Evolutionary conservation across 2,329 filamentous ascomycete genomes (phyloP).

Genomic region (Polychaeton citri): DNA sequence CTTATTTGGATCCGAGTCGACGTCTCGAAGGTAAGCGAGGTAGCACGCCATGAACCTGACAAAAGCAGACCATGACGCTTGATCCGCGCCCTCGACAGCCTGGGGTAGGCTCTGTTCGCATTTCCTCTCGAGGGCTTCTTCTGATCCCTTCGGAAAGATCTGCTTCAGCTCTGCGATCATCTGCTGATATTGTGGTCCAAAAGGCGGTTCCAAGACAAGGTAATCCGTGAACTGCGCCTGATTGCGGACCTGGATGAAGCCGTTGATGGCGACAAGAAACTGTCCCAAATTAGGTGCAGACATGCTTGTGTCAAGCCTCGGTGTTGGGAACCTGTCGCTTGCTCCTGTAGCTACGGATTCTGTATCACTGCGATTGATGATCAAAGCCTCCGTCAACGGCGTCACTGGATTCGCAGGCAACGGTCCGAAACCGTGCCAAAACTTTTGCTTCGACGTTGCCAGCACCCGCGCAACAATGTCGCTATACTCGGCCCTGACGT

Average conservation of each 20-base stretch:
- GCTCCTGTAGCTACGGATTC: no score
- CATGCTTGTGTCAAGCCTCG: no score
- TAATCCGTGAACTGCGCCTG: conserved; percentile 54
- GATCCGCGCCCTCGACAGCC: conserved; percentile 51
- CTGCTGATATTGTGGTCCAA: conserved; percentile 48
- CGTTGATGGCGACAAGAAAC: conserved; percentile 53
- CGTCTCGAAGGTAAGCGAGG: conserved; percentile 66
- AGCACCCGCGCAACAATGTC: conserved; percentile 2
- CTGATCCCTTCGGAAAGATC: conserved; percentile 36
- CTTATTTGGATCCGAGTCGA: conserved; percentile 64
- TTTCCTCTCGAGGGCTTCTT: conserved; percentile 46
- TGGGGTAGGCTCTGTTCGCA: conserved; percentile 53
- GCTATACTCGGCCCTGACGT: conserved; percentile 2
- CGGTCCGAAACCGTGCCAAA: no score
- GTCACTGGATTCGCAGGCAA: no score
- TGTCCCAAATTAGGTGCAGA: conserved; percentile 51
- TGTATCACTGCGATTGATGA: no score
- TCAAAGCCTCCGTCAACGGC: no score
- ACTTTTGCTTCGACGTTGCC: neutral
- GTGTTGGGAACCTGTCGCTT: no score
- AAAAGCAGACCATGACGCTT: conserved; percentile 63
- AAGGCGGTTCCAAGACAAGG: conserved; percentile 61
- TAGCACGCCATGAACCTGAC: conserved; percentile 70
- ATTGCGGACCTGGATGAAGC: conserved; percentile 49
- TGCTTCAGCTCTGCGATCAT: conserved; percentile 55